phyloP scores from a whole-genome alignment of 345 rosid genomes.

The Toxicodendron radicans region DNA sequence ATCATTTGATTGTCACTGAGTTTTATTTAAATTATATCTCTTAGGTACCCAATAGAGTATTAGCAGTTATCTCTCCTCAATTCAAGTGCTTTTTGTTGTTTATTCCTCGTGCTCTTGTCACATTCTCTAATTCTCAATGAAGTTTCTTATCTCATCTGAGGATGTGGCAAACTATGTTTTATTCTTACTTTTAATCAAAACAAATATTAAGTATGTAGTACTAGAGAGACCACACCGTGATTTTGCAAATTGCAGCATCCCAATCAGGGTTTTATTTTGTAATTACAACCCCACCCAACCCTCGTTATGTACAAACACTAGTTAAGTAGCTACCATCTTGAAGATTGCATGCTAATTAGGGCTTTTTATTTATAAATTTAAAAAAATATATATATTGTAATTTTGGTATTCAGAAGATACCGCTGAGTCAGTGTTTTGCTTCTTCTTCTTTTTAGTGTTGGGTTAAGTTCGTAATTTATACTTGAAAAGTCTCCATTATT shows the following conservation, averaged over 20 bases:
- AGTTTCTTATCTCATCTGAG: neutral
- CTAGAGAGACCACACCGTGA: neutral
- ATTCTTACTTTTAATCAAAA: neutral
- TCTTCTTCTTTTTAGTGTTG: neutral
- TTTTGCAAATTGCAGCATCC: neutral
- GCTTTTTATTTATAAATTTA: constrained; percentile 1
- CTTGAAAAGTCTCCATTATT: constrained; percentile 3
- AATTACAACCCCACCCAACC: neutral
- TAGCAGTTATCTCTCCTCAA: neutral
- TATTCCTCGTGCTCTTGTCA: neutral
- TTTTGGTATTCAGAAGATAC: constrained; percentile 3
- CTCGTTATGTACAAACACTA: neutral
- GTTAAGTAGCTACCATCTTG: neutral
- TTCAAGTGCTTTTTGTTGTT: neutral
- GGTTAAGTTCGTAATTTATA: constrained; percentile 5
- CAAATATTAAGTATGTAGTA: neutral
- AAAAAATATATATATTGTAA: neutral
- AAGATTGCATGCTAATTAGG: neutral
- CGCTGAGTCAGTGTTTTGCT: neutral
- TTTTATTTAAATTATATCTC: neutral
- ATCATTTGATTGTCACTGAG: neutral
- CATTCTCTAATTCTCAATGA: neutral
- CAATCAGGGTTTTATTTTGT: neutral
- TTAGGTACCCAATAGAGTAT: neutral
- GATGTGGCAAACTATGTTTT: neutral